These are phyloP conservation scores for Chaetomium strumarium DNA, from an alignment of 2,329 filamentous ascomycete genomes.

Conservation along the genomic window DNA sequence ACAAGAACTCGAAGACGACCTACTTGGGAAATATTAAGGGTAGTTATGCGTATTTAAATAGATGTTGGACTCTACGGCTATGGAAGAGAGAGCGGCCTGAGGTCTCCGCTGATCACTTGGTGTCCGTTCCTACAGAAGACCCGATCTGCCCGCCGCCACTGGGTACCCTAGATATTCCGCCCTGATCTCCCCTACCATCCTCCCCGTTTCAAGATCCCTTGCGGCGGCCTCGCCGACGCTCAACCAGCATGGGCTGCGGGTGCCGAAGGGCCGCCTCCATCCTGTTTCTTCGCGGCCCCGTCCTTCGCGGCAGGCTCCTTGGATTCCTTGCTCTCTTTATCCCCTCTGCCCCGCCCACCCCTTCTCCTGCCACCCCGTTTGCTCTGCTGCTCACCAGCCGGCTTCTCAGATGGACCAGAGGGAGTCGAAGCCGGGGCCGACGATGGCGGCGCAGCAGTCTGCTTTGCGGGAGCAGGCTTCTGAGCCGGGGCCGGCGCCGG, in stretches of 20 bases:
- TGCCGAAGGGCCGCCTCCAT: slow-evolving; percentile 5
- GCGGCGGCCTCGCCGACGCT: too few relatives aligned
- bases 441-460: background rate
- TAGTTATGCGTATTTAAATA: too few relatives aligned
- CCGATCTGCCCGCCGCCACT: too few relatives aligned
- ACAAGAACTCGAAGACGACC: too few relatives aligned
- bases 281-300: background rate
- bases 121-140: too few relatives aligned
- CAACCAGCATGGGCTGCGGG: background rate
- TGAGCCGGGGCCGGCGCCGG: background rate
- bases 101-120: too few relatives aligned
- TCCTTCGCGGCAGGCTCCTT: slow-evolving; percentile 9
- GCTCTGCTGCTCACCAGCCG: slow-evolving; percentile 4
- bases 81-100: too few relatives aligned
- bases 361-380: slow-evolving; percentile 19
- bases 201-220: too few relatives aligned
- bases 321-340: slow-evolving; percentile 14
- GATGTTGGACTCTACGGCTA: too few relatives aligned
- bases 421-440: background rate
- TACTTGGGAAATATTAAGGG: too few relatives aligned
- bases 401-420: slow-evolving; percentile 6
- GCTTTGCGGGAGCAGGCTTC: background rate
- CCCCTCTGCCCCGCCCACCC: slow-evolving; percentile 17
- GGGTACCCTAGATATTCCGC: too few relatives aligned
- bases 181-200: too few relatives aligned